A percentile compares a stretch with the other conserved stretches of the same genome.
phyloP scores from a whole-genome alignment of 768 basidiomycete species.

The Mycena rosella region DNA sequence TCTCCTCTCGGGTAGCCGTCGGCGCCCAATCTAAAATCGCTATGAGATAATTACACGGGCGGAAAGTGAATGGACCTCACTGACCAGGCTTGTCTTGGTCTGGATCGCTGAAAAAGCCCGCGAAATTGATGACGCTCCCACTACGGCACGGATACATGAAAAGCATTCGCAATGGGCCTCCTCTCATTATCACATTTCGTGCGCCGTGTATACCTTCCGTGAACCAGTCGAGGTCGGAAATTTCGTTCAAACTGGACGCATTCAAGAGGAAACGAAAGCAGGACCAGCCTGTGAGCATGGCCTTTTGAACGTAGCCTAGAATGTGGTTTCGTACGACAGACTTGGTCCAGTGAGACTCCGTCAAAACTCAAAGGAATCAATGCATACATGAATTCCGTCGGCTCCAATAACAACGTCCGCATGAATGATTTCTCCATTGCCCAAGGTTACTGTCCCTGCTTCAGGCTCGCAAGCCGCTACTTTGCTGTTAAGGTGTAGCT shows the following conservation, averaged over 20 bases:
- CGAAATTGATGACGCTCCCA: slow-evolving; percentile 26
- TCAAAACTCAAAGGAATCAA: neutral
- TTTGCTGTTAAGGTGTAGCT: slow-evolving; percentile 19
- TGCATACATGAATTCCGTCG: slow-evolving; percentile 45
- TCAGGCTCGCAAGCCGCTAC: slow-evolving; percentile 40
- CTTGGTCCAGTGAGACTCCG: neutral
- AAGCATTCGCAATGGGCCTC: slow-evolving; percentile 8
- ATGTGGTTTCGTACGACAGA: slow-evolving; percentile 17
- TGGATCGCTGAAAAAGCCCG: slow-evolving; percentile 2
- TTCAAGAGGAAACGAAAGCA: slow-evolving; percentile 25
- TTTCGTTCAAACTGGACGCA: neutral
- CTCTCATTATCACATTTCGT: slow-evolving; percentile 1
- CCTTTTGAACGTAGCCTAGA: slow-evolving; percentile 3
- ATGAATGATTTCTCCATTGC: slow-evolving; percentile 47
- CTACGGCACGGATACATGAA: slow-evolving; percentile 21
- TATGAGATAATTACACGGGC: too few species aligned
- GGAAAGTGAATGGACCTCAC: neutral
- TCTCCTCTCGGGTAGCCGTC: slow-evolving; percentile 14
- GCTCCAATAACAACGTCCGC: slow-evolving; percentile 53
- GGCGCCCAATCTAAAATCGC: slow-evolving; percentile 9
- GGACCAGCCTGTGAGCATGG: neutral
- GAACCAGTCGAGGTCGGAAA: slow-evolving; percentile 25
- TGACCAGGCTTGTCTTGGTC: slow-evolving; percentile 17
- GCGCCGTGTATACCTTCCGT: slow-evolving; percentile 15
- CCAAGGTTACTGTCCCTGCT: slow-evolving; percentile 49